Conservation (phyloP, 306 rosid genomes). For the Carpinus viminea region DNA sequence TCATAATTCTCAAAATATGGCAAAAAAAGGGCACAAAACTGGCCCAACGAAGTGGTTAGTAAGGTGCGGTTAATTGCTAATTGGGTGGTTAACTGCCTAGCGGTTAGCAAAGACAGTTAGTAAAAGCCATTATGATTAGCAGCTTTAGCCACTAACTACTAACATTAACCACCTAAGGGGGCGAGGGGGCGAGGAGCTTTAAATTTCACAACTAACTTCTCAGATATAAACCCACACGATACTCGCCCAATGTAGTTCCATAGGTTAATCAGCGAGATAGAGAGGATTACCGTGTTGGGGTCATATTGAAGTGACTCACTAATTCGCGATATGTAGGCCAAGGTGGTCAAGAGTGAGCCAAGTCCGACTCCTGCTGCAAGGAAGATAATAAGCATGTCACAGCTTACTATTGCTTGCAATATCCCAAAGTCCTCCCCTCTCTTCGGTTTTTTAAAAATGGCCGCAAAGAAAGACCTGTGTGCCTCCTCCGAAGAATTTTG, state of each 20-base stretch:
- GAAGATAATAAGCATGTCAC: constrained; percentile 41
- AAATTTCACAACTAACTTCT: constrained; percentile 24
- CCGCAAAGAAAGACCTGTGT: neutral
- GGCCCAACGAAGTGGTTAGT: too few species aligned
- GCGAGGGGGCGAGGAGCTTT: constrained; percentile 32
- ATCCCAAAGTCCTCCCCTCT: constrained; percentile 53
- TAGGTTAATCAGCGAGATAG: constrained; percentile 39
- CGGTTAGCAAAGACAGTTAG: too few species aligned
- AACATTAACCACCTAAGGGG: too few species aligned
- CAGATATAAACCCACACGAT: constrained; percentile 45
- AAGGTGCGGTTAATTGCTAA: too few species aligned
- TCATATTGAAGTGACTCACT: constrained; percentile 44
- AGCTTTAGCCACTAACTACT: too few species aligned
- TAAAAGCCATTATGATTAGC: too few species aligned
- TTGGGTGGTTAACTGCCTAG: too few species aligned
- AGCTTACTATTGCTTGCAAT: constrained; percentile 40
- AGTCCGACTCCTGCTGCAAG: constrained; percentile 35
- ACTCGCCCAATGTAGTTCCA: constrained; percentile 56
- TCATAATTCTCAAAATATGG: too few species aligned
- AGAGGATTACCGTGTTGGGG: constrained; percentile 22
- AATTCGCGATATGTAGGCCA: constrained; percentile 44
- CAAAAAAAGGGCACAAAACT: too few species aligned
- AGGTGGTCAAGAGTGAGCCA: constrained; percentile 40
- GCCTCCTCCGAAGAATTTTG: too few species aligned
- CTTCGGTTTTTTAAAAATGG: constrained; percentile 18